Percentiles rank a stretch among this genome's conserved stretches.
phyloP scores from a whole-genome alignment of 2,329 filamentous ascomycete species.

The Clonostachys rosea region DNA sequence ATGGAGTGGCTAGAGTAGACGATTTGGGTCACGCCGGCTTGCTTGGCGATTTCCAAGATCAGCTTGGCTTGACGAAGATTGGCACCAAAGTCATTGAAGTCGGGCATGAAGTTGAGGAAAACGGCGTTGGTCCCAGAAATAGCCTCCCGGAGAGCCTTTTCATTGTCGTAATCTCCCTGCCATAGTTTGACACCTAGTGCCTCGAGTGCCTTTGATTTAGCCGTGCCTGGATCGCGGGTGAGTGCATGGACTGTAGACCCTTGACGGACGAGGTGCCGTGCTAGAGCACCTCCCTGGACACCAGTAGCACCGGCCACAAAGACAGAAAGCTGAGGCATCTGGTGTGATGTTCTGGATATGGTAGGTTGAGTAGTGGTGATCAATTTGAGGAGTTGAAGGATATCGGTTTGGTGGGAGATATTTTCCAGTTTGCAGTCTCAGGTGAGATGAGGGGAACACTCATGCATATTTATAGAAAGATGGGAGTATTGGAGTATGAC shows the following conservation, averaged over 20 bases:
- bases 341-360: too few species aligned
- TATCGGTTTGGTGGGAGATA: too few species aligned
- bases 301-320: constrained; percentile 35
- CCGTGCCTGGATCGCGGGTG: constrained; percentile 20
- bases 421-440: too few species aligned
- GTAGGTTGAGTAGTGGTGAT: too few species aligned
- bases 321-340: constrained; percentile 2
- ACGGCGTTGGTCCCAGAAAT: constrained; percentile 20
- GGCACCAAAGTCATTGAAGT: constrained; percentile 17
- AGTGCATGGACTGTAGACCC: constrained; percentile 24
- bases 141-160: constrained; percentile 16
- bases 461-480: too few species aligned
- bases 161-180: constrained; percentile 24
- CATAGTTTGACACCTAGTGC: constrained; percentile 23
- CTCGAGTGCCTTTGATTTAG: constrained; percentile 17
- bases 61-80: constrained; percentile 19
- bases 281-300: constrained; percentile 27
- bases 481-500: too few species aligned
- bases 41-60: constrained; percentile 28
- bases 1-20: constrained; percentile 27
- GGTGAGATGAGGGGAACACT: too few species aligned
- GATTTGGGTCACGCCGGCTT: constrained; percentile 26
- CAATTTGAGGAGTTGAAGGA: too few species aligned
- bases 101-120: constrained; percentile 25
- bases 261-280: constrained; percentile 21